Evolutionary conservation across 257 asterid species (phyloP), one percentile per base, ranked within the genome.

Genomic region (Penstemon barbatus): DNA sequence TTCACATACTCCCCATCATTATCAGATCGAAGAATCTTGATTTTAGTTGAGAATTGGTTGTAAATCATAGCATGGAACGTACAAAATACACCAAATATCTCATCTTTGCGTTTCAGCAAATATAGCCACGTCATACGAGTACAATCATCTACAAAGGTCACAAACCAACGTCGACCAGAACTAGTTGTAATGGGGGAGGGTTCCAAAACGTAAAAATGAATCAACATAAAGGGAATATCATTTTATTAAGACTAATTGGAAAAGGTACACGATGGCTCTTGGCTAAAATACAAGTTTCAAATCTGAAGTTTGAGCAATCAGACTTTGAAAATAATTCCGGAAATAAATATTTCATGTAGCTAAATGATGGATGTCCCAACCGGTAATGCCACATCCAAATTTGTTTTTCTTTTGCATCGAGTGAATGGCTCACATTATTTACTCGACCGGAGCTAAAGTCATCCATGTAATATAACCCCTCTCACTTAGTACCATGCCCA

Each of bases 401-500:
- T n/a, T 52, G 58, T n/a, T 10, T 5, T n/a, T 13, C 12, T 38
- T 52, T 72, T 7, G n/a, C 0, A 55, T 9, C 8, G 7, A 10
- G n/a, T 4, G 25, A 4, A 4, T 12, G 12, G 6, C 36, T 4
- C 25, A 39, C 12, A 5, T 57, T 3, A 36, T 57, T 57, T 0
- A 8, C 48, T 10, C 10, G 11, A 4, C 49, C 10, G 3, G 1
- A 10, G 6, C 65, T 45, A 7, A 63, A 8, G 4, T 15, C 40
- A 8, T 68, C 75, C 7, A 69, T 7, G 5, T 74, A 74, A 46
- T 74, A 74, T 5, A 74, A 33, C 49, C 71, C 61, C 55, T 25
- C 12, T 36, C 61, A 38, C 18, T 74, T 19, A 69, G 71, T 53
- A 68, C 74, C 61, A 74, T 62, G 49, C 70, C 78, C 50, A 74